A percentile compares a stretch with the other conserved stretches of the same genome.
Conservation (phyloP, 2,329 filamentous ascomycete species). For the Myriosclerotinia duriaeana region DNA sequence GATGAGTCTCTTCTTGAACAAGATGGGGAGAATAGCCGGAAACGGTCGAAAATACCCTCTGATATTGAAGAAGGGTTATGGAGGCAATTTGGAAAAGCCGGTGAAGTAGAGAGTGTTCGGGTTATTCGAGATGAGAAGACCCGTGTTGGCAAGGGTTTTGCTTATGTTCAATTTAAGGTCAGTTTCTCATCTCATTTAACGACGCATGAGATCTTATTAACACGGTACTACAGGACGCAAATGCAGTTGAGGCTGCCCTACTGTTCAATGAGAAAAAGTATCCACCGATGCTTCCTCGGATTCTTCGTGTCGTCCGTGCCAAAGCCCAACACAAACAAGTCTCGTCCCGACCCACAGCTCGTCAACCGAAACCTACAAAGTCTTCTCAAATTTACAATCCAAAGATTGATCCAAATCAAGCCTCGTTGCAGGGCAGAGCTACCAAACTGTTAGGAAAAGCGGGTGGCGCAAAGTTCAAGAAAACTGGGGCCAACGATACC, state of each 20-base stretch:
- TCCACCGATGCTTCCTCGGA: slow-evolving; percentile 87
- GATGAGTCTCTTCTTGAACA: slow-evolving; percentile 74
- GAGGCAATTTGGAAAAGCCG: slow-evolving; percentile 73
- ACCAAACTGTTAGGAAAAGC: slow-evolving; percentile 71
- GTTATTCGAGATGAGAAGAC: slow-evolving; percentile 88
- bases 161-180: slow-evolving; percentile 91
- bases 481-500: slow-evolving; percentile 37
- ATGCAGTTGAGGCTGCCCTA: slow-evolving; percentile 86
- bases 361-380: slow-evolving; percentile 44
- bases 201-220: neutral
- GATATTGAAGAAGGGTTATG: slow-evolving; percentile 93
- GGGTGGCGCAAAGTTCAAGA: slow-evolving; percentile 50
- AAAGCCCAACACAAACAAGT: slow-evolving; percentile 44
- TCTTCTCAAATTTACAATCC: slow-evolving; percentile 55
- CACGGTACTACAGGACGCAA: slow-evolving; percentile 60
- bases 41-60: slow-evolving; percentile 70
- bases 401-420: slow-evolving; percentile 68
- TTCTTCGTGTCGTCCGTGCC: slow-evolving; percentile 81
- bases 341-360: slow-evolving; percentile 32
- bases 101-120: slow-evolving; percentile 87
- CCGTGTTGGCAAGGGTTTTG: slow-evolving; percentile 92
- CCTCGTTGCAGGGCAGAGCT: slow-evolving; percentile 71
- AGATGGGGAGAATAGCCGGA: slow-evolving; percentile 67
- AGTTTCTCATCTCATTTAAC: slow-evolving; percentile 37
- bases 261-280: slow-evolving; percentile 88